Evolutionary conservation across 768 basidiomycete genomes (phyloP).

Genomic region (Pisolithus albus): DNA sequence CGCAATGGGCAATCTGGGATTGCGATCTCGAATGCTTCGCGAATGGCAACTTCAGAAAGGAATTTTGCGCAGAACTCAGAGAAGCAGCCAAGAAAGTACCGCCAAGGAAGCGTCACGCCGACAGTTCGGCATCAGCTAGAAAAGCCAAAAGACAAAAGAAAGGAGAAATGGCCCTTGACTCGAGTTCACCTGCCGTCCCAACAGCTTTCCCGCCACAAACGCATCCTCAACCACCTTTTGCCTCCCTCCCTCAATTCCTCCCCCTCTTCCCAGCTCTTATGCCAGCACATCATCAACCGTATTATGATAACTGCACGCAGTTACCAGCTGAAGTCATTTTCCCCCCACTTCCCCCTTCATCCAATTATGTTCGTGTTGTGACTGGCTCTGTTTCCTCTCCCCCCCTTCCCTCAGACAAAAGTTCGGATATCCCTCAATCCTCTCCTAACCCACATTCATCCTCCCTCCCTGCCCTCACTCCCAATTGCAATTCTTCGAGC

Average conservation of each 20-base stretch:
- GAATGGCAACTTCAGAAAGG: constrained; percentile 75
- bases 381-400: constrained; percentile 12
- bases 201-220: constrained; percentile 10
- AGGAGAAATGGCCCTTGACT: constrained; percentile 15
- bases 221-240: constrained; percentile 17
- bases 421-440: constrained; percentile 17
- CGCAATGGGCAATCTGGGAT: constrained; percentile 83
- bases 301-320: constrained; percentile 57
- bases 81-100: constrained; percentile 25
- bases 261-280: constrained; percentile 49
- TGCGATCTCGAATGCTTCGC: constrained; percentile 78
- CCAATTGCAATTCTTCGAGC: constrained; percentile 59
- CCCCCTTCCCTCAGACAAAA: constrained; percentile 19
- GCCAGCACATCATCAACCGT: constrained; percentile 65
- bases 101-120: constrained; percentile 34
- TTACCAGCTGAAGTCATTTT: constrained; percentile 63
- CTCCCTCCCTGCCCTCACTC: constrained; percentile 56
- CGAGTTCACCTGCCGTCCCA: constrained; percentile 15
- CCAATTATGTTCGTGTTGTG: constrained; percentile 31
- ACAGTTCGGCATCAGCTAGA: constrained; percentile 32
- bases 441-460: constrained; percentile 30
- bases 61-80: constrained; percentile 36
- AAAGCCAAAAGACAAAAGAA: constrained; percentile 46
- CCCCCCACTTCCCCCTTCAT: constrained; percentile 58
- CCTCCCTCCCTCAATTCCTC: constrained; percentile 19